phyloP scores from a whole-genome alignment of 2,329 filamentous ascomycete genomes.

The Aspergillus viridinutans region DNA sequence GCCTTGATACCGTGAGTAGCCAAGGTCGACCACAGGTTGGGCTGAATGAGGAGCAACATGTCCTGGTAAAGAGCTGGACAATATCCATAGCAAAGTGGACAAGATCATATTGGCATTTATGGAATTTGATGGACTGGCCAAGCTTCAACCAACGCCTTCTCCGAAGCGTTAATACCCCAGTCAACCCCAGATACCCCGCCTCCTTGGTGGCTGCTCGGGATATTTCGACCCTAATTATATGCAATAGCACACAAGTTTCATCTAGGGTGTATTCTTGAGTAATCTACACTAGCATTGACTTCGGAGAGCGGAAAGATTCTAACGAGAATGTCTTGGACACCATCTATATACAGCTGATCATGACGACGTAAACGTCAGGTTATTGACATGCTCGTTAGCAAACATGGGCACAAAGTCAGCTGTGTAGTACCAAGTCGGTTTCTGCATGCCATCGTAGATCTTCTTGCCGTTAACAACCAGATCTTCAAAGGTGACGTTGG shows the following conservation, averaged over 20 bases:
- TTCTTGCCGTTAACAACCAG: conserved; percentile 16
- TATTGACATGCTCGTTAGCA: conserved; percentile 18
- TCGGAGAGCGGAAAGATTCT: too few relatives aligned
- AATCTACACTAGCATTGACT: too few relatives aligned
- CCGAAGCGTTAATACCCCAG: not conserved
- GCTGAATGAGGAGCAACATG: too few relatives aligned
- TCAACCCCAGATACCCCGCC: not conserved
- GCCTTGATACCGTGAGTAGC: conserved; percentile 62
- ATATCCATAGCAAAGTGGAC: too few relatives aligned
- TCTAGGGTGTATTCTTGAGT: not conserved
- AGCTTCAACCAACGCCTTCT: not conserved
- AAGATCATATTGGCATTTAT: too few relatives aligned
- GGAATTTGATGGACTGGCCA: not conserved
- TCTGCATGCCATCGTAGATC: conserved; percentile 21
- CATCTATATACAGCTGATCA: not conserved
- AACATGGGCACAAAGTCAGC: conserved; percentile 24
- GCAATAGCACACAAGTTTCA: too few relatives aligned
- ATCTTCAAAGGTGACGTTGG: conserved; percentile 5
- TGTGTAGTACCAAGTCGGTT: conserved; percentile 24
- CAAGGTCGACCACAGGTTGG: conserved; percentile 50
- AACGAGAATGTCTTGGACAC: too few relatives aligned
- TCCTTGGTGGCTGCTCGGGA: not conserved
- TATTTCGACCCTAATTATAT: not conserved
- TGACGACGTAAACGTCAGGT: conserved; percentile 3
- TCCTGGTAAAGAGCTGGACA: too few relatives aligned